Base-by-base conservation (phyloP, 176 grass and related monocot species). In the Triticum dicoccoides region DNA sequence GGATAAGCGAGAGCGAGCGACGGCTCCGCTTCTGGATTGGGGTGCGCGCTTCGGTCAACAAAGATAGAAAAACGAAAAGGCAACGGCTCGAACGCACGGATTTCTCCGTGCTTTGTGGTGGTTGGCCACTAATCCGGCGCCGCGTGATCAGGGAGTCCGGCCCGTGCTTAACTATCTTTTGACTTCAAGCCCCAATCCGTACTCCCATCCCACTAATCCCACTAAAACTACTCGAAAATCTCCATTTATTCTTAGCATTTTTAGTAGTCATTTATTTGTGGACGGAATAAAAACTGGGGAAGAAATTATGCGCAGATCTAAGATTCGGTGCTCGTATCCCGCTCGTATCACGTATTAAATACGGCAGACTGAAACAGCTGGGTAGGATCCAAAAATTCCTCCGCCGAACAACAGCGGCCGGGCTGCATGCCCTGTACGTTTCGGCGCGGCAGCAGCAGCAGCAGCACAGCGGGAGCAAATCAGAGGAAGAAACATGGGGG, bases 1-100 rank as follows among this genome's bases (percentile, higher is more conserved):
- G 38, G 69, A 72, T 72, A 72, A 72, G 69, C 59, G 59, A 23
- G 59, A 62, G 59, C 59, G 20, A 63, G 61, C 69, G 69, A 42
- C 69, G 37, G 69, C 69, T 72, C 69, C 34, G 29, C 34, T 2
- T 4, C 15, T 61, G 65, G 76, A 69, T 79, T 79, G 63, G 37
- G n/a, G 13, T 52, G 73, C 73, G 39, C 25, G 7, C 33, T 35
- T 23, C n/a, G 70, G 77, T 85, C 77, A 88, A 81, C 51, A 69
- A 54, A 20, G 62, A 29, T 12, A 47, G 17, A 69, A 77, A 82
- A 80, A 41, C 21, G 45, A 41, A 68, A 69, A 54, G 21, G 44
- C 18, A 66, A 21, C 66, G 24, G 44, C 66, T 65, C 30, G n/a
- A 73, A 76, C 1, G 84, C 84, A 90, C 85, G 84, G 89, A 87